These are phyloP conservation scores for Solanum gandarillasii DNA, from an alignment of 257 asterid species.

Conservation along the genomic window DNA sequence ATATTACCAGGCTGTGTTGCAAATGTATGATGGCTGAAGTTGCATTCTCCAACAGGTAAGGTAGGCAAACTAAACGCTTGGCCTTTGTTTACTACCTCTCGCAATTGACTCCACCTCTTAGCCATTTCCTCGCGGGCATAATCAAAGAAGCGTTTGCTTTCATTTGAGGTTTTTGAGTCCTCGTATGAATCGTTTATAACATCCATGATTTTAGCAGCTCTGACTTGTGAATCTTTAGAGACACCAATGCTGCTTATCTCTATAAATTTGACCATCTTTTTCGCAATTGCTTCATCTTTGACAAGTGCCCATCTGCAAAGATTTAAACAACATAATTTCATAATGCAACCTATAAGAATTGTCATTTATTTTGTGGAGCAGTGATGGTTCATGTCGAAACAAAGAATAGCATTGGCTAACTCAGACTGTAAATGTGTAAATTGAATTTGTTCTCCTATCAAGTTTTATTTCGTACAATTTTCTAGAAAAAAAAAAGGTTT, in stretches of 20 bases:
- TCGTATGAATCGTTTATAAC: conserved; percentile 47
- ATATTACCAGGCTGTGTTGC: conserved; percentile 62
- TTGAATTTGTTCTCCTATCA: background rate
- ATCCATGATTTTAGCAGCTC: conserved; percentile 71
- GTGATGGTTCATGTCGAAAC: background rate
- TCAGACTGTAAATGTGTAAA: background rate
- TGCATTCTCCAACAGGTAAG: conserved; percentile 39
- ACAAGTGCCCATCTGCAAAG: conserved; percentile 85
- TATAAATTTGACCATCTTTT: conserved; percentile 66
- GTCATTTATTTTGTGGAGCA: background rate
- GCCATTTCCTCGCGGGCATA: conserved; percentile 39
- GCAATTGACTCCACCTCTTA: conserved; percentile 64
- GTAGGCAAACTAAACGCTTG: conserved; percentile 55
- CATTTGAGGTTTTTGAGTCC: conserved; percentile 11
- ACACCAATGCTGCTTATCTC: conserved; percentile 78
- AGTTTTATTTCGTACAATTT: background rate
- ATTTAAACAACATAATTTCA: background rate
- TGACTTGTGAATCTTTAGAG: conserved; percentile 84
- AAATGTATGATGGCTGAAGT: conserved; percentile 43
- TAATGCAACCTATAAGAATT: background rate
- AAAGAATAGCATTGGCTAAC: background rate
- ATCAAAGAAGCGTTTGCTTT: conserved; percentile 45
- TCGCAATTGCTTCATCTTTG: conserved; percentile 61
- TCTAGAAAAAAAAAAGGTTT: background rate
- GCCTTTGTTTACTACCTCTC: conserved; percentile 39